A percentile compares a stretch with the other conserved stretches of the same genome.
These are phyloP conservation scores for Ulota crispa DNA, from an alignment of 225 moss, liverwort and hornwort species.

Conservation along the genomic window DNA sequence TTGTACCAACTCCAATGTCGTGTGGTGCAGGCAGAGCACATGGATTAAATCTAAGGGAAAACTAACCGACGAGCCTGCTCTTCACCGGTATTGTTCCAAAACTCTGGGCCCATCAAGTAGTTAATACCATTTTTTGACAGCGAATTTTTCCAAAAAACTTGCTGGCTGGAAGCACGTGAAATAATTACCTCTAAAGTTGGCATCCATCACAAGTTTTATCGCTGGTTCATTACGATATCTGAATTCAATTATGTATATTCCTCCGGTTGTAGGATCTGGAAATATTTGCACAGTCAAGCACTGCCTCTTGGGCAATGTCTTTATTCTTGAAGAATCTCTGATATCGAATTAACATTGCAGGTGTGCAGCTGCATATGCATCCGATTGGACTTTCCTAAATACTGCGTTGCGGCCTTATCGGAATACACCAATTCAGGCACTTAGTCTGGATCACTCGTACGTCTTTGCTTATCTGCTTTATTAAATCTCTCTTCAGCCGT, in stretches of 20 bases:
- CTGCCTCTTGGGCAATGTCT: not conserved
- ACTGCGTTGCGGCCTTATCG: slow-evolving; percentile 52
- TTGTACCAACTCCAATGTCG: slow-evolving; percentile 5
- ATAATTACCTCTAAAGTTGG: not conserved
- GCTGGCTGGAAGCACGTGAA: not conserved
- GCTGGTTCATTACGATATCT: not conserved
- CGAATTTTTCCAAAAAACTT: not conserved
- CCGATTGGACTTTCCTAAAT: slow-evolving; percentile 53
- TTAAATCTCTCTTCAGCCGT: slow-evolving; percentile 2
- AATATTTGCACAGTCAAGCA: not conserved
- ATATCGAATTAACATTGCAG: slow-evolving; percentile 29
- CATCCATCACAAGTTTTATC: not conserved
- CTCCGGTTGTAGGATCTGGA: not conserved
- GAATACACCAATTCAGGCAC: slow-evolving; percentile 28
- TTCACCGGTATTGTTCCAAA: slow-evolving; percentile 48
- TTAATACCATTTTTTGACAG: not conserved
- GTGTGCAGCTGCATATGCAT: slow-evolving; percentile 54
- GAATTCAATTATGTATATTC: not conserved
- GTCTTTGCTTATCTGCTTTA: slow-evolving; percentile 26
- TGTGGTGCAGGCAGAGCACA: slow-evolving; percentile 50
- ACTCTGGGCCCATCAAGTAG: not conserved
- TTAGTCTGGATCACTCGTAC: slow-evolving; percentile 69
- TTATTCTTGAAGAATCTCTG: slow-evolving; percentile 1
- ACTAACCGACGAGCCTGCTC: slow-evolving; percentile 57
- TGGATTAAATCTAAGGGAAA: slow-evolving; percentile 60